Base-by-base conservation (phyloP, 441 rosid genomes). In the Isatis lusitanica region DNA sequence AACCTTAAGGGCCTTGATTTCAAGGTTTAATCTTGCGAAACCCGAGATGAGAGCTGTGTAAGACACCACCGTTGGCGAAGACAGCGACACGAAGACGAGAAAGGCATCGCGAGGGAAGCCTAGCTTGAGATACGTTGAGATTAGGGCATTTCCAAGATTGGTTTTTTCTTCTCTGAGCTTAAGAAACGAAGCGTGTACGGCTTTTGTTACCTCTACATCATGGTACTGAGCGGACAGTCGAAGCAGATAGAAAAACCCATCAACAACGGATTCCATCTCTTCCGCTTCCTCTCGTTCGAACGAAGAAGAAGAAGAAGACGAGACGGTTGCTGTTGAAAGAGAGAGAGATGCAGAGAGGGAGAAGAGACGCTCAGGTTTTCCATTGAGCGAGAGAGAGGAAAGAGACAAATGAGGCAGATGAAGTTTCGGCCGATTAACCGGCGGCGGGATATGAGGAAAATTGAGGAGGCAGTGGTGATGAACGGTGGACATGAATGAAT, bases 21-120 rank as follows among this genome's bases (percentile, higher is more conserved):
- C 93, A 7, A 82, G 79, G 62, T 79, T 68, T 10, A 78, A 77
- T 80, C 85, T 91, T 8, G 87, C 82, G 21, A 88, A 83, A 6
- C 87, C 84, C 0, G 94, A 90, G 68, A 91, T 84, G 30, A 90
- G 71, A 5, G 90, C 66, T 59, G 87, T 86, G 67, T 85, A 91
- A 65, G 98, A 86, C 36, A 87, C 96, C 18, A 88, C 90, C 66
- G 80, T 80, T 15, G 96, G 97, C 9, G 70, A 67, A 40, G 85
- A 76, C 10, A 93, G 77, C 10, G 78, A 76, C 17, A 6, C 13
- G 71, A 93, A 83, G 7, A 84, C 87, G 51, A 74, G 71, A 57
- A 65, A 85, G 38, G 96, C 95, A 47, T 85, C 84, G 9, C 66
- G 73, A 65, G 80, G 56, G 60, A 64, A 81, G 9, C 96, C 94